Evolutionary conservation across 1,139 yeast genomes (phyloP), one percentile per base, ranked within the genome.

Genomic region (Debaryomyces nepalensis): DNA sequence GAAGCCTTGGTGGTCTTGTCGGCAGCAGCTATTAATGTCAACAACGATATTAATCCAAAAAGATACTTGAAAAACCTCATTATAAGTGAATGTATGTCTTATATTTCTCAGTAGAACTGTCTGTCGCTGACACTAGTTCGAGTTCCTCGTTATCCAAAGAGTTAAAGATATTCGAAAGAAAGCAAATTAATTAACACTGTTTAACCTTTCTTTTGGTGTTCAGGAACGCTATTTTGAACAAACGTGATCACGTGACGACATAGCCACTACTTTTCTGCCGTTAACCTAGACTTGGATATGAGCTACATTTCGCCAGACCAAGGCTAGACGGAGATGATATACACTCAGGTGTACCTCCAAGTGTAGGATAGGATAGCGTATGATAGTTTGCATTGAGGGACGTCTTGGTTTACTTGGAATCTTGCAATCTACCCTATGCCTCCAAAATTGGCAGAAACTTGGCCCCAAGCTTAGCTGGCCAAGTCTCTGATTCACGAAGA

Each of bases 1-100:
- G 59, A 39, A 8, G 48, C 44, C 19, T 56, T 51, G 3, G 55
- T 49, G 10, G 29, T 23, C 12, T 34, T 34, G n/a, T 46, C 44
- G 2, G 40, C 45, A 12, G 34, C 51, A 19, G 16, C 26, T 31
- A 22, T 23, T 14, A 33, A 22, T 6, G 31, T 39, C 21, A 39
- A 23, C 19, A 42, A 16, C 16, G 39, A 32, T 18, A 40, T 18
- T 10, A 43, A 35, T 15, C 41, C 39, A 21, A 40, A 29, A 12
- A 43, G 37, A 34, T 22, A 39, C 18, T 23, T 22, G 12, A 43
- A 31, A 24, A 39, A 18, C 20, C 30, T 41, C 43, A 41, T 41
- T 18, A 3, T 26, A 21, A 4, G 19, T 22, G 9, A n/a, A 5
- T 23, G 5, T 8, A 20, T 16, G 12, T 15, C 7, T 18, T 8